A percentile compares a stretch with the other conserved stretches of the same genome.
Evolutionary conservation across 345 rosid genomes (phyloP).

Genomic region (Cardiospermum halicacabum): DNA sequence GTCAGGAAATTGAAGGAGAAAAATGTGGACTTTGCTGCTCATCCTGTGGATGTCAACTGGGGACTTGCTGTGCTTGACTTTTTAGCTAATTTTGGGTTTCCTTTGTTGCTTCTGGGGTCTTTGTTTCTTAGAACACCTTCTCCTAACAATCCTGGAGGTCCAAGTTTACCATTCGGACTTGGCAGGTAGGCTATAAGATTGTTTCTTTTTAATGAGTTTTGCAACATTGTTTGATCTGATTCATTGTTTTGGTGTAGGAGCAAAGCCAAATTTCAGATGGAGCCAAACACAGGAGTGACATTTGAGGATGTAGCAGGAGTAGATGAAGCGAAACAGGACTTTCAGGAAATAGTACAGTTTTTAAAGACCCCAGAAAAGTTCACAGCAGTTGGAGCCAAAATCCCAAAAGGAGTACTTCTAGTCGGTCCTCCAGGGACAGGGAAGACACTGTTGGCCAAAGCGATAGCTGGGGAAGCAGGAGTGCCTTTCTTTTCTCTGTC

Average conservation of each 20-base stretch:
- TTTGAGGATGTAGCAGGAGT: slow-evolving; percentile 80
- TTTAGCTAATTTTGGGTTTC: slow-evolving; percentile 59
- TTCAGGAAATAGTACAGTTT: slow-evolving; percentile 71
- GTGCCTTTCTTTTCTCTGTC: slow-evolving; percentile 74
- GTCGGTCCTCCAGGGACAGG: slow-evolving; percentile 75
- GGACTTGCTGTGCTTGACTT: slow-evolving; percentile 40
- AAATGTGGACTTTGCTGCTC: slow-evolving; percentile 61
- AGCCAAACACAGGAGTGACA: slow-evolving; percentile 72
- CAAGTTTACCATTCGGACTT: slow-evolving; percentile 70
- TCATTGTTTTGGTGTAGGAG: slow-evolving; percentile 33
- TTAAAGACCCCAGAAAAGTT: slow-evolving; percentile 61
- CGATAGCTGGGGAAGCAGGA: slow-evolving; percentile 79
- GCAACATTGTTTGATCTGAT: no score
- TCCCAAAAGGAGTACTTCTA: slow-evolving; percentile 64
- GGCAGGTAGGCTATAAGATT: slow-evolving; percentile 34
- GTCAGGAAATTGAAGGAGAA: slow-evolving; percentile 60
- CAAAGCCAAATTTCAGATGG: slow-evolving; percentile 83
- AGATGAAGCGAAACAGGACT: slow-evolving; percentile 86
- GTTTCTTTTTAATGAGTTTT: not conserved
- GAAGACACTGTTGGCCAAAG: slow-evolving; percentile 69
- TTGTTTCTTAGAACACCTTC: slow-evolving; percentile 42
- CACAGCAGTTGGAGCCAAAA: slow-evolving; percentile 58
- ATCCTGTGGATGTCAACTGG: slow-evolving; percentile 48
- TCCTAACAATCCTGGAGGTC: slow-evolving; percentile 41
- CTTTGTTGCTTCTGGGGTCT: slow-evolving; percentile 52